These are phyloP conservation scores for Raphanus sativus DNA, from an alignment of 345 rosid species.

Conservation along the genomic window DNA sequence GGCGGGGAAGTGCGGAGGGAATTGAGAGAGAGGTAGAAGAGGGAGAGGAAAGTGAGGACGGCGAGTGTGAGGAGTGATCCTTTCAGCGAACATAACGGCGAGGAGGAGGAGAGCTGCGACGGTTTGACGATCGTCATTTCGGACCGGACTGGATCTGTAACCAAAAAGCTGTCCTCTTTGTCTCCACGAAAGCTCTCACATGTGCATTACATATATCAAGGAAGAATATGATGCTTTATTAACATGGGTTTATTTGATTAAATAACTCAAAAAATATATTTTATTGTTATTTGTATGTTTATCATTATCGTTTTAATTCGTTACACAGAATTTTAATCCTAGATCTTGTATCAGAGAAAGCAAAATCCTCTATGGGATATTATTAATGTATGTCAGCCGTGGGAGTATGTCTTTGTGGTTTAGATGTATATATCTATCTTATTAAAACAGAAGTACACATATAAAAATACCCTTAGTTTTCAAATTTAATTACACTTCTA, in stretches of 20 bases:
- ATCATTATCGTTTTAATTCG: background rate
- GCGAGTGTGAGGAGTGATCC: slow-evolving; percentile 68
- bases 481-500: no score
- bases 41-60: slow-evolving; percentile 61
- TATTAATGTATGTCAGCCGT: background rate
- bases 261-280: background rate
- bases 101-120: slow-evolving; percentile 37
- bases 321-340: background rate
- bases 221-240: background rate
- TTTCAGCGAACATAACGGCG: slow-evolving; percentile 57
- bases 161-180: background rate
- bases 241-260: background rate
- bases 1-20: slow-evolving; percentile 50
- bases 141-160: slow-evolving; percentile 33
- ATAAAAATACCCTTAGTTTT: no score
- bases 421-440: background rate
- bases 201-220: background rate
- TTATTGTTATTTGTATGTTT: background rate
- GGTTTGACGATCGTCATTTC: slow-evolving; percentile 53
- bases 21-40: slow-evolving; percentile 62
- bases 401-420: background rate
- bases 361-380: background rate
- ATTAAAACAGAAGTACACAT: no score
- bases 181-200: background rate
- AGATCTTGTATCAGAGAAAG: background rate